Evolutionary conservation across 78 protist genomes (phyloP).

Genomic region (Dictyostelium brefeldianum): DNA sequence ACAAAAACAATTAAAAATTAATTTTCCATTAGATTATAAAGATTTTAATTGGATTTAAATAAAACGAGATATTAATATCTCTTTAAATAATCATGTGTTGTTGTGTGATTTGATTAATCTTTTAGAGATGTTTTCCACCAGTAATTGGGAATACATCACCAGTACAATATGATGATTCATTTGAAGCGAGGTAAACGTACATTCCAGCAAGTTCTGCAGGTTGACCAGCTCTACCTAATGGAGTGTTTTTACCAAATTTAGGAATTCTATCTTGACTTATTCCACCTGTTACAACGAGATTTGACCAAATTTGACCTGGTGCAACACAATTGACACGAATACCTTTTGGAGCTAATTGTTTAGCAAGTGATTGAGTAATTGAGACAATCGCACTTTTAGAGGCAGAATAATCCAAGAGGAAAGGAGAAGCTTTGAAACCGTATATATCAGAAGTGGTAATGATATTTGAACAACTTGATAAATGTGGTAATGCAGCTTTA

Average conservation of each 20-base stretch:
- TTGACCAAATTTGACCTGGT: background rate
- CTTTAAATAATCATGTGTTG: too few relatives aligned
- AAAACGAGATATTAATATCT: too few relatives aligned
- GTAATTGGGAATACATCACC: background rate
- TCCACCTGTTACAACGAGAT: background rate
- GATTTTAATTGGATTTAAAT: slow-evolving; percentile 6
- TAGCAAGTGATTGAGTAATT: background rate
- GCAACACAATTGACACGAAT: background rate
- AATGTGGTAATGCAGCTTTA: background rate
- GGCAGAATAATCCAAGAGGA: background rate
- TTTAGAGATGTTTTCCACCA: slow-evolving; percentile 11
- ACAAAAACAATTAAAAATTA: background rate
- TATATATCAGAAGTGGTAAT: background rate
- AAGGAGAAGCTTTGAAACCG: background rate
- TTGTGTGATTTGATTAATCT: background rate
- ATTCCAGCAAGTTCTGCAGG: background rate
- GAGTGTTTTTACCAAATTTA: background rate
- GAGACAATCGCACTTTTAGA: background rate
- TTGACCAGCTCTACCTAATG: slow-evolving; percentile 1
- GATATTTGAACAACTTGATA: background rate
- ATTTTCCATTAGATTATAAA: slow-evolving; percentile 10
- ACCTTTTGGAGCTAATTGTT: slow-evolving; percentile 4
- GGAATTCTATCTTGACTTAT: background rate
- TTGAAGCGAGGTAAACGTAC: background rate
- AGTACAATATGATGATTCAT: background rate